Base-by-base conservation (phyloP, 805 yeast genomes). In the Candida ulmi region DNA sequence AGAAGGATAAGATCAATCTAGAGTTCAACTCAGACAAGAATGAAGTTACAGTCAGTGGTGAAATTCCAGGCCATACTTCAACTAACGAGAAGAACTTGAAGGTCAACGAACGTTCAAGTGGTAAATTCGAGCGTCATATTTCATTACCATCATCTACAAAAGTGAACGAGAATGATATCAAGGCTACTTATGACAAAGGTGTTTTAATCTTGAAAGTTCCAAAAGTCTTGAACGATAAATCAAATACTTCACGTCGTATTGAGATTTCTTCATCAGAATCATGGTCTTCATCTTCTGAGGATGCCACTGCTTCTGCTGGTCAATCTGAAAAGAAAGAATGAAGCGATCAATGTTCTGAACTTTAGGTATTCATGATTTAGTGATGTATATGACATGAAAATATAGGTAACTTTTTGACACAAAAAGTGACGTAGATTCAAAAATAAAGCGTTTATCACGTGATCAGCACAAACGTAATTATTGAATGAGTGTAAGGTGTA, bases 21-120 rank as follows among this genome's bases (percentile, higher is more conserved):
- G 77, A 73, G 51, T 74, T 65, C 56, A 65, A 72, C 51, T 62
- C 69, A 43, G 68, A 68, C 30, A 57, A 61, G 17, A 68, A 70
- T 39, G 67, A 68, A 44, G 54, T 74, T 39, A 50, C 60, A 12
- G 53, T 74, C 26, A 57, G 66, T 36, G 80, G 80, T 40, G 71
- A 64, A 38, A 58, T 69, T 37, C 68, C 68, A 29, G 51, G 43
- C 12, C 50, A 46, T 28, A 46, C 49, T 9, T 8, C n/a, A 26
- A 13, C 12, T 8, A 44, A 44, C 17, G 57, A 52, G n/a, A 47
- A 47, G 33, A 52, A 51, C 30, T 48, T 59, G 31, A 53, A 56
- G 33, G 52, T 62, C 38, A 53, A 54, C 36, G 72, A 68, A 42
- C 52, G 70, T 35, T 44, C 50, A 11, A 48, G 54, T 29, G 74